Base-by-base conservation (phyloP, 2,329 filamentous ascomycete species). In the Colletotrichum eleusines region DNA sequence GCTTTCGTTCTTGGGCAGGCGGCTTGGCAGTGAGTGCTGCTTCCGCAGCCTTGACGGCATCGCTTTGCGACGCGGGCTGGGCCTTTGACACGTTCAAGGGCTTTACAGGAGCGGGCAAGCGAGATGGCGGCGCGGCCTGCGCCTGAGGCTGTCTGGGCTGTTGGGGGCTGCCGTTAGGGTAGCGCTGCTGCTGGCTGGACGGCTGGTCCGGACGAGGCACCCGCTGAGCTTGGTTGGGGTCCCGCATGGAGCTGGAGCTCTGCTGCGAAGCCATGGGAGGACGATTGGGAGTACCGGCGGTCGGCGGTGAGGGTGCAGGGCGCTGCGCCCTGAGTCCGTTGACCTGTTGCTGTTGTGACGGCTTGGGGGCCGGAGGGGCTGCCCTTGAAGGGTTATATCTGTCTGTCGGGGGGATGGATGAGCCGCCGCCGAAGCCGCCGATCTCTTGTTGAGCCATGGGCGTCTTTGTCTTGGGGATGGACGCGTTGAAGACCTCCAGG, bases 401-500 rank as follows among this genome's bases (percentile, higher is more conserved):
- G 75, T 91, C 89, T 57, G 80, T 71, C 6, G 82, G 76, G n/a
- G 85, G 80, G 40, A 83, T 78, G 18, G 87, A 79, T 26, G 84
- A 75, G 54, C 85, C 83, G 72, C 86, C 85, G 48, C 89, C 86
- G 72, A 89, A 92, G 40, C 91, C 91, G 68, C 93, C 94, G 75
- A 98, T 84, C 80, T 98, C 96, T 81, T 98, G 95, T 80, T 98
- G 94, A 40, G 95, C 94, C 74, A 96, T 77, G 2, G 94, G 93
- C 14, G 90, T 83, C 78, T 93, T 94, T 73, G 88, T 91, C 84
- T 97, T 92, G 40, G 94, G 95, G 71, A 98, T 83, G 31, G 93
- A 94, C 44, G 94, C 92, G 80, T 98, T 97, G 81, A 97, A 98
- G 23, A 90, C 93, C 78, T 96, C 94, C 75, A 93, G 86, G 62